Evolutionary conservation across 2,329 filamentous ascomycete genomes (phyloP).

Genomic region (Talaromyces islandicus): DNA sequence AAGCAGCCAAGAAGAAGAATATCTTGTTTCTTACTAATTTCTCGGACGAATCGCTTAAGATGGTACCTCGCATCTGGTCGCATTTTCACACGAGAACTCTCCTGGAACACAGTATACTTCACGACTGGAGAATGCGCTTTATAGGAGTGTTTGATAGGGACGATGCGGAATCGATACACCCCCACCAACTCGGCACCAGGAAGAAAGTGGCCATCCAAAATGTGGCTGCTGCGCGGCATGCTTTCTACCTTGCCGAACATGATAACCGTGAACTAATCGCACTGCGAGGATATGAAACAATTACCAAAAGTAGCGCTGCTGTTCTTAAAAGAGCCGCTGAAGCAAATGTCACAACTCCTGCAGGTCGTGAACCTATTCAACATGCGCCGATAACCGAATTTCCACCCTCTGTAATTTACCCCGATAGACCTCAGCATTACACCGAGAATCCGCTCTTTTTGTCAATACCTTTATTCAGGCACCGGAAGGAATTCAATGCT

Average conservation of each 20-base stretch:
- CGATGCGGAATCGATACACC: slow-evolving; percentile 56
- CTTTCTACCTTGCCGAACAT: slow-evolving; percentile 50
- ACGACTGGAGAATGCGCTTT: slow-evolving; percentile 73
- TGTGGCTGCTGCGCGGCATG: slow-evolving; percentile 43
- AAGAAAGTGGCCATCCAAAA: slow-evolving; percentile 53
- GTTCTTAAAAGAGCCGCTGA: slow-evolving; percentile 25
- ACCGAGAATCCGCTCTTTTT: neutral
- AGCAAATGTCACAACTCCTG: slow-evolving; percentile 23
- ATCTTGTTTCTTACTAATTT: slow-evolving; percentile 71
- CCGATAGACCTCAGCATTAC: slow-evolving; percentile 10
- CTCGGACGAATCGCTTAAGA: slow-evolving; percentile 28
- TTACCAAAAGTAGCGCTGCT: slow-evolving; percentile 18
- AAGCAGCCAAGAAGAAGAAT: slow-evolving; percentile 54
- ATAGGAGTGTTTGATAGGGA: slow-evolving; percentile 64
- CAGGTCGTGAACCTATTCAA: slow-evolving; percentile 18
- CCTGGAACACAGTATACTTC: slow-evolving; percentile 58
- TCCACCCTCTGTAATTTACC: neutral
- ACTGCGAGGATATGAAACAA: slow-evolving; percentile 20
- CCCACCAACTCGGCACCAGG: slow-evolving; percentile 52
- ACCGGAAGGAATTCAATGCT: neutral
- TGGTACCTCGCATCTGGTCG: slow-evolving; percentile 50
- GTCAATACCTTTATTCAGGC: neutral
- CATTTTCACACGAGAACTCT: slow-evolving; percentile 53
- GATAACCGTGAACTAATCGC: slow-evolving; percentile 24
- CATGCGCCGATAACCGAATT: slow-evolving; percentile 9